Percentiles rank a stretch among this genome's conserved stretches.
Evolutionary conservation across 2,329 filamentous ascomycete genomes (phyloP).

Genomic region (Trichoderma arundinaceum): DNA sequence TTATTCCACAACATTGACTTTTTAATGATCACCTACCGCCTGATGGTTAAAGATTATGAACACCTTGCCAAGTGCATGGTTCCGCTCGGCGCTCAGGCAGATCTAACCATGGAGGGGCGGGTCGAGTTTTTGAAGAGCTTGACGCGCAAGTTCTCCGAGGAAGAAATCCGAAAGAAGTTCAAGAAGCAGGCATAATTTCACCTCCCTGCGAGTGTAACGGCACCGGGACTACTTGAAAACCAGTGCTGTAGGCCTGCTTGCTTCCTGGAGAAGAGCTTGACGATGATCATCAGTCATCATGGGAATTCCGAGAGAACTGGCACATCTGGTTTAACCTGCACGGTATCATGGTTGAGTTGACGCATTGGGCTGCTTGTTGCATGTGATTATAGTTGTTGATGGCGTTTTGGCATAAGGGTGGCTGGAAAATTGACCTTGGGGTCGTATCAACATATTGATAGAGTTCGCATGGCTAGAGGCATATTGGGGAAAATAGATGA

Average conservation of each 20-base stretch:
- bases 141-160: slow-evolving; percentile 69
- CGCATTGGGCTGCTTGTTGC: background rate
- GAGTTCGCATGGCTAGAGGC: background rate
- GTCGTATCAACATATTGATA: background rate
- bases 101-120: slow-evolving; percentile 67
- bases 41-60: slow-evolving; percentile 74
- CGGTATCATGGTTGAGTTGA: slow-evolving; percentile 9
- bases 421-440: background rate
- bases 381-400: slow-evolving; percentile 10
- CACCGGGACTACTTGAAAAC: background rate
- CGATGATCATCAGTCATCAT: background rate
- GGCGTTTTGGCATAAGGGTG: slow-evolving; percentile 17
- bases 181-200: slow-evolving; percentile 27
- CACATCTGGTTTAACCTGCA: background rate
- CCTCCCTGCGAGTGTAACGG: background rate
- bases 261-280: background rate
- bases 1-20: slow-evolving; percentile 85
- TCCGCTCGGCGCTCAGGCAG: slow-evolving; percentile 73
- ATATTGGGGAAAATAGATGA: background rate
- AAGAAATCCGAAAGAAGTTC: slow-evolving; percentile 67
- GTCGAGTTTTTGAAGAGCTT: slow-evolving; percentile 67
- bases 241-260: background rate
- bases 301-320: background rate
- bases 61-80: slow-evolving; percentile 73
- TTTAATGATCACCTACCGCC: slow-evolving; percentile 71